Evolutionary conservation across 306 rosid species (phyloP).

Genomic region (Crotalaria pallida): DNA sequence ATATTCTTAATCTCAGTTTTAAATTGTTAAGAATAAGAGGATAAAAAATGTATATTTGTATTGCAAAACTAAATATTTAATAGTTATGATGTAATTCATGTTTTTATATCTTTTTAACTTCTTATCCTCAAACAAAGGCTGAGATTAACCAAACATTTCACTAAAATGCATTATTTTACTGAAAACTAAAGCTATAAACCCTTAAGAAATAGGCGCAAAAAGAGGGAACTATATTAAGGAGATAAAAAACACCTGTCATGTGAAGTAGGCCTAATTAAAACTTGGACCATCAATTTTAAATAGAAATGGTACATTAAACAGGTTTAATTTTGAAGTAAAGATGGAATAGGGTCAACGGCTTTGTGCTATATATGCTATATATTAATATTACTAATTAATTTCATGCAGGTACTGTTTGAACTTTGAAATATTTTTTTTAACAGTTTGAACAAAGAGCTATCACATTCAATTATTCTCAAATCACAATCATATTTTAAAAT

Average conservation of each 20-base stretch:
- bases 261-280: constrained; percentile 37
- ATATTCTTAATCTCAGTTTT: too few species aligned
- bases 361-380: too few species aligned
- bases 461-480: background rate
- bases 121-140: too few species aligned
- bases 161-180: background rate
- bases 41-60: too few species aligned
- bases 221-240: constrained; percentile 14
- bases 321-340: background rate
- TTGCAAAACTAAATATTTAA: too few species aligned
- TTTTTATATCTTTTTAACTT: too few species aligned
- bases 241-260: constrained; percentile 32
- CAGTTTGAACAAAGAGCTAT: background rate
- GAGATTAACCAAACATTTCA: too few species aligned
- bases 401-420: background rate
- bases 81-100: too few species aligned
- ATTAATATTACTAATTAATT: background rate
- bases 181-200: background rate
- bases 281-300: constrained; percentile 30
- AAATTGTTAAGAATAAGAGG: too few species aligned
- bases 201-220: constrained; percentile 12
- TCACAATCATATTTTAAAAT: background rate
- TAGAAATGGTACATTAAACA: background rate
- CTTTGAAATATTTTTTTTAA: background rate
- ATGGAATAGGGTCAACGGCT: constrained; percentile 38